Evolutionary conservation across 140 eudicot genomes (phyloP), one percentile per base, ranked within the genome.

Genomic region (Senecio squalidus): DNA sequence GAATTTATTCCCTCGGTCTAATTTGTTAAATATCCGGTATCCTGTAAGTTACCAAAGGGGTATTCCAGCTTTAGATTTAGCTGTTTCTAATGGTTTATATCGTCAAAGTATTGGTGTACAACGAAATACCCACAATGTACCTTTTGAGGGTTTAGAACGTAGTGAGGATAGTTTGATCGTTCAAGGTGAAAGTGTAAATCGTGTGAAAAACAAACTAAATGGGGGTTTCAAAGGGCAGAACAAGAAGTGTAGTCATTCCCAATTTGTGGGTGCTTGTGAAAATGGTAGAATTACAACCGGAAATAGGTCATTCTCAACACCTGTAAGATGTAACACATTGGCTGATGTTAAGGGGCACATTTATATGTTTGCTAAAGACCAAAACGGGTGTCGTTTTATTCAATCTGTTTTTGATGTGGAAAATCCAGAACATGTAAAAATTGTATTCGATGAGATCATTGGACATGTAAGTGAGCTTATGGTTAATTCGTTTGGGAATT

Each of bases 401-500:
- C 93, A 86, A 23, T 74, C 75, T 20, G 76, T 71, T 52, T 80
- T 86, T 52, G 93, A 80, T 43, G 88, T 74, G 41, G 85, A 86
- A 9, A 69, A 73, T 64, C 61, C 72, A 31, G 64, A 63, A 69
- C 93, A 86, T 30, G 80, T 79, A 40, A 65, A 76, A 40, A 80
- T 77, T 29, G 81, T 86, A 24, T 86, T 86, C 21, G 58, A 58
- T 55, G 95, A 86, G 83, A 77, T 81, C 14, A 70, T 80, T 10
- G 79, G 72, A 40, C 83, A 83, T 60, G 83, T 80, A 15, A 79
- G 49, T 20, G 95, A 80, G 48, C 93, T 86, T 55, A 83, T 80
- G 93, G 66, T 83, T 44, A 78, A 86, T 28, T 81, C 93, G 0
- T 86, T 82, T 59, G 95, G 95, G 38, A 86, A 86, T 64, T 86